Evolutionary conservation across 805 yeast species (phyloP).

Genomic region (Starmerella vaccinii): DNA sequence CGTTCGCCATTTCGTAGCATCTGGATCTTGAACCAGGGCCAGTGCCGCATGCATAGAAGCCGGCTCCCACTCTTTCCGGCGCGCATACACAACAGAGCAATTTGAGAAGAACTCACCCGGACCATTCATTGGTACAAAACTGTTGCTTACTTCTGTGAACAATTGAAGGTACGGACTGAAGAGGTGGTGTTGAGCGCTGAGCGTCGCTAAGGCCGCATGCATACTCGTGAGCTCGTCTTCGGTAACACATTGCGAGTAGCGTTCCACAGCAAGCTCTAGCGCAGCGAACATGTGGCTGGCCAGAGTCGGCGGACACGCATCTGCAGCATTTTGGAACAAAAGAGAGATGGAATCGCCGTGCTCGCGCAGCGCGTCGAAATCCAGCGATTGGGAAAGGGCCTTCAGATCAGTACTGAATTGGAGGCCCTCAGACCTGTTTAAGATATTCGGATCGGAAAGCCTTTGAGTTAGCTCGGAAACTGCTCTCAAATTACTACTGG

Average conservation of each 20-base stretch:
- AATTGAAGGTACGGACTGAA: not conserved
- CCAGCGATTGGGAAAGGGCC: not conserved
- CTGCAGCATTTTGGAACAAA: not conserved
- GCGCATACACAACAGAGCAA: not conserved
- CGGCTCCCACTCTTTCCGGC: conserved; percentile 4
- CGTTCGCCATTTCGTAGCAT: not conserved
- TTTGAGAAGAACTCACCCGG: conserved; percentile 5
- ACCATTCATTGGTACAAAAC: not conserved
- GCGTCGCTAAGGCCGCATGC: conserved; percentile 7
- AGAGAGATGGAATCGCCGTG: not conserved
- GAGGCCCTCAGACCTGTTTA: not conserved
- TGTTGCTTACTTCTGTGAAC: not conserved
- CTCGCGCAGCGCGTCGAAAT: not conserved
- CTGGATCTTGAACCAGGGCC: conserved; percentile 2
- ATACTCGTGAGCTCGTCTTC: not conserved
- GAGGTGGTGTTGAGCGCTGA: not conserved
- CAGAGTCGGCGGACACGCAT: not conserved
- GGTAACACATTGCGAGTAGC: not conserved
- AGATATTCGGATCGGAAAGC: not conserved
- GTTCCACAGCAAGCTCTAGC: not conserved
- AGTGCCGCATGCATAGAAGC: conserved; percentile 16
- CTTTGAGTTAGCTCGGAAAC: not conserved
- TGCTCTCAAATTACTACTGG: too few relatives aligned
- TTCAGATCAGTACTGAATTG: not conserved
- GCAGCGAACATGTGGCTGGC: not conserved